Evolutionary conservation across 2,329 filamentous ascomycete genomes (phyloP), one percentile per base, ranked within the genome.

Genomic region (Alternaria longipes): DNA sequence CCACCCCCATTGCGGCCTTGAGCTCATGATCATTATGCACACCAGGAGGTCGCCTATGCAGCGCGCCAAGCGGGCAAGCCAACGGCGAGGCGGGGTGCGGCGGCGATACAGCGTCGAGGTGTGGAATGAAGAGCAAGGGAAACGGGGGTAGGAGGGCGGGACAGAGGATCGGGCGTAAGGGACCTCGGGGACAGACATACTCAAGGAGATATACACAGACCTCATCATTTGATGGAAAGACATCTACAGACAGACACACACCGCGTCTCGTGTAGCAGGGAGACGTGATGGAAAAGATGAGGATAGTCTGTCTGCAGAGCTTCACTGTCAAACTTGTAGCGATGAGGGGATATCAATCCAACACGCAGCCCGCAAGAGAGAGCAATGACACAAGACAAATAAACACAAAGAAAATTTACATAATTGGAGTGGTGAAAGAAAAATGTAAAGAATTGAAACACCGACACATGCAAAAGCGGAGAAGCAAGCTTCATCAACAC

Each of bases 101-200:
- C 53, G 51, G 60, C 50, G 60, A 68, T 68, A 20, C 66, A 76
- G 69, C 71, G 71, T 66, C 60, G 60, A 63, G 63, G 59, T 55
- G 64, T 40, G 49, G 55, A 60, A 59, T 61, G 62, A 52, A 57
- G 52, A 53, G 69, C 68, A 73, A 71, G 68, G 67, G 71, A 71
- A 72, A 60, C 47, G 66, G 62, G 72, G 71, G 67, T 67, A 70
- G 74, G 73, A 77, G 80, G 80, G 81, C 78, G 75, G 68, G 44
- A 64, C 55, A 65, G 65, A 61, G 64, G 65, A 68, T 56, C 81
- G 70, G 82, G 81, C 79, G 80, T 74, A 75, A 77, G 77, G 78
- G 75, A 73, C 76, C 75, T 78, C 74, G 74, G 76, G 76, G 71
- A 78, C 74, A 79, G 76, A 78, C 76, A 75, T 70, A 76, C 76